Conservation (phyloP, 2,329 filamentous ascomycete genomes). For the Aspergillus novofumigatus region DNA sequence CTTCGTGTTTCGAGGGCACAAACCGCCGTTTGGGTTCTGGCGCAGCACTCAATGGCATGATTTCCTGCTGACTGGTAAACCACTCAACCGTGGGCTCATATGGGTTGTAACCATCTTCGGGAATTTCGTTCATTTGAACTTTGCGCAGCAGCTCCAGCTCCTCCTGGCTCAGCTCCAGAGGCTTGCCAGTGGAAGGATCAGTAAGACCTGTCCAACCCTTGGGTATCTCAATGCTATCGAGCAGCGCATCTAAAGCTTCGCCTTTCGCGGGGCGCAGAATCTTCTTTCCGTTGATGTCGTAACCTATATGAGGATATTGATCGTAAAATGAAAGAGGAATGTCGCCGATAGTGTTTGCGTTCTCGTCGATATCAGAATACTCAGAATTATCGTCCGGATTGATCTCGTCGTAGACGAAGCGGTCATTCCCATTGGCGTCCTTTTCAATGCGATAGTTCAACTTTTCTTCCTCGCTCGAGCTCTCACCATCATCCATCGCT, state of each 20-base stretch:
- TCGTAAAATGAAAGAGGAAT: slow-evolving; percentile 96
- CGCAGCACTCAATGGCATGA: slow-evolving; percentile 90
- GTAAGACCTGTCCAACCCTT: slow-evolving; percentile 97
- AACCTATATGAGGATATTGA: slow-evolving; percentile 95
- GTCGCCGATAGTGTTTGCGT: slow-evolving; percentile 87
- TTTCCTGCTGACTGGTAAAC: slow-evolving; percentile 84
- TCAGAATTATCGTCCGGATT: slow-evolving; percentile 95
- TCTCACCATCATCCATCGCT: slow-evolving; percentile 9
- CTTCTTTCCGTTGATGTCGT: slow-evolving; percentile 97
- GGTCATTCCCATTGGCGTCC: slow-evolving; percentile 84
- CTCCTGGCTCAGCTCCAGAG: slow-evolving; percentile 78
- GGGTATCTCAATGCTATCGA: slow-evolving; percentile 94
- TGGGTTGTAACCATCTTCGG: slow-evolving; percentile 84
- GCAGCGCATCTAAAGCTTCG: slow-evolving; percentile 83
- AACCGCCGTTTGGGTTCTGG: slow-evolving; percentile 96
- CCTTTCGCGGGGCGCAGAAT: slow-evolving; percentile 94
- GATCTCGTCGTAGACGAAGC: slow-evolving; percentile 91
- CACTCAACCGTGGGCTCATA: slow-evolving; percentile 94
- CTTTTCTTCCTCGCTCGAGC: slow-evolving; percentile 34
- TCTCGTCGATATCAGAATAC: slow-evolving; percentile 76
- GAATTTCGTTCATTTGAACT: slow-evolving; percentile 82
- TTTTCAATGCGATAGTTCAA: slow-evolving; percentile 60
- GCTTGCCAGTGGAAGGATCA: slow-evolving; percentile 90
- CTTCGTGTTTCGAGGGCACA: slow-evolving; percentile 93
- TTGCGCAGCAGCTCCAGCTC: slow-evolving; percentile 85